Evolutionary conservation across 768 basidiomycete genomes (phyloP).

Genomic region (Panus rudis): DNA sequence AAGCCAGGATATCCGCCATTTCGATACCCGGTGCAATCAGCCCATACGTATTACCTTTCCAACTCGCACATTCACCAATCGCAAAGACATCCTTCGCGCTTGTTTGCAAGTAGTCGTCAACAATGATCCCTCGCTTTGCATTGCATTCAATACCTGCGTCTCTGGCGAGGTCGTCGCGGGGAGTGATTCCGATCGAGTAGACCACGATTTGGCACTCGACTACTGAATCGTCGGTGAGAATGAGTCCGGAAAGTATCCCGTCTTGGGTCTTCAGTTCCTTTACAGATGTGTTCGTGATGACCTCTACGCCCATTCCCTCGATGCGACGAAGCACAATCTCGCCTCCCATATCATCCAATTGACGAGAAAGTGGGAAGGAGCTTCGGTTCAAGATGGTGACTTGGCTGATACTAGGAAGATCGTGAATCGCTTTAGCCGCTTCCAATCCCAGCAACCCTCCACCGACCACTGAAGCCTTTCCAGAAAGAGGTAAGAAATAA

Average conservation of each 20-base stretch:
- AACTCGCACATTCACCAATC: conserved; percentile 71
- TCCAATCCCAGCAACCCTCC: conserved; percentile 69
- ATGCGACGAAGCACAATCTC: conserved; percentile 57
- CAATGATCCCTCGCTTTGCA: conserved; percentile 38
- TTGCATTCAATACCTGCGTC: conserved; percentile 44
- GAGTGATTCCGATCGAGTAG: conserved; percentile 63
- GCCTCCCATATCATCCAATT: conserved; percentile 50
- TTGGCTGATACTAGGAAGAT: conserved; percentile 39
- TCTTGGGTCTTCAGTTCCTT: conserved; percentile 30
- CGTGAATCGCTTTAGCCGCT: conserved; percentile 66
- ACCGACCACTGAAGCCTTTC: conserved; percentile 50
- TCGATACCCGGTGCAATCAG: conserved; percentile 70
- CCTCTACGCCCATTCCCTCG: conserved; percentile 50
- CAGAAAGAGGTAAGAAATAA: neutral
- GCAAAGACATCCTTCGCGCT: conserved; percentile 57
- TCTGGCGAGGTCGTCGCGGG: conserved; percentile 61
- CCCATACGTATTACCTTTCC: conserved; percentile 63
- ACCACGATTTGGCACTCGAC: conserved; percentile 50
- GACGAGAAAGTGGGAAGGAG: conserved; percentile 48
- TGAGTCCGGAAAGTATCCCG: conserved; percentile 37
- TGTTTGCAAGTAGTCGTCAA: conserved; percentile 51
- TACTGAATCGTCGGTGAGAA: conserved; percentile 39
- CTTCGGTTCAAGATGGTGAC: conserved; percentile 50
- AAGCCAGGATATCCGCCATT: conserved; percentile 71
- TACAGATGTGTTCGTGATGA: conserved; percentile 37